Evolutionary conservation across 1,139 yeast genomes (phyloP), one percentile per base, ranked within the genome.

Genomic region (Magnusiomyces magnusii): DNA sequence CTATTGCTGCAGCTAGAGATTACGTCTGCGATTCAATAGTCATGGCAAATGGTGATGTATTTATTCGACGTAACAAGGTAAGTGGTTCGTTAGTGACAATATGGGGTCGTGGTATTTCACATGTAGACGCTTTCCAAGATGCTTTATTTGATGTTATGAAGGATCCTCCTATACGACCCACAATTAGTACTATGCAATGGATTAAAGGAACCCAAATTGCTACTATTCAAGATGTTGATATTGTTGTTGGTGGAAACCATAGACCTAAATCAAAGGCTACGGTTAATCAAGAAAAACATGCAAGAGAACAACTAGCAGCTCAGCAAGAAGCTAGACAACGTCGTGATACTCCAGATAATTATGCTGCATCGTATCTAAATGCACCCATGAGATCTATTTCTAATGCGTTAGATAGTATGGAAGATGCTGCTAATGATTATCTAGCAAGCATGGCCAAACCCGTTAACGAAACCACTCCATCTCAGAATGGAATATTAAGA

Each of bases 131-230:
- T 21, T 64, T 66, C 2, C 59, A 63, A 2, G 75, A 77, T 53
- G 75, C 73, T 19, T 66, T 77, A 44, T 80, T 76, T 62, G 83
- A 80, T 57, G 71, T 74, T 15, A 71, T 74, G 65, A 74, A 75
- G 58, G 63, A 61, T 10, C 82, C 87, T 15, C 96, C 97, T 1
- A 82, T 84, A 27, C 79, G 98, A 54, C 99, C 99, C 0, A 78
- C 83, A 2, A 84, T 89, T 3, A 83, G 91, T 56, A 83, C 95
- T 0, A 76, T 89, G 58, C 95, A 86, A 72, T 88, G 97, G 95
- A 90, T 95, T 13, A 84, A 86, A 65, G 96, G 97, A 3, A 79
- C 85, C 1, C 82, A 81, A 50, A 78, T 79, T 61, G 79, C 86
- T 19, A 76, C 83, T 1, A 72, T 80, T 41, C 78, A 80, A 1